Conservation (phyloP, 1,284 basidiomycete genomes). For the Cutaneotrichosporon curvatum region DNA sequence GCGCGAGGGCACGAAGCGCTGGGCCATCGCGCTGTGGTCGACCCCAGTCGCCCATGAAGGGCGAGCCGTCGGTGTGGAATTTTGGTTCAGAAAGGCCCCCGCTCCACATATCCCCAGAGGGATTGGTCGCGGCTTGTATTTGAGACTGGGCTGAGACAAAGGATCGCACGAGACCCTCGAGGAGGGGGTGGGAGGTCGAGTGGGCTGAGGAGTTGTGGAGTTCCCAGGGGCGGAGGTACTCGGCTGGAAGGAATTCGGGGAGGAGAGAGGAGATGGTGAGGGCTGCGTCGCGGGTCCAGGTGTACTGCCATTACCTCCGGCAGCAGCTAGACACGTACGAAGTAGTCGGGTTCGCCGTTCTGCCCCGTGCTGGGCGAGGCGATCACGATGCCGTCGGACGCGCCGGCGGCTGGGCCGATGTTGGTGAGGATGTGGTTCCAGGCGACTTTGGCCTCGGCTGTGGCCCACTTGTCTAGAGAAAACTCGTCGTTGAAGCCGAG, state of each 20-base stretch:
- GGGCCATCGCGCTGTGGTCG: conserved; percentile 51
- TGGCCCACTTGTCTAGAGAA: conserved; percentile 5
- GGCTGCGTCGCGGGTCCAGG: conserved; percentile 50
- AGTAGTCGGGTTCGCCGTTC: conserved; percentile 47
- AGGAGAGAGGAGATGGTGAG: conserved; percentile 40
- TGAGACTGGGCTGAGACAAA: conserved; percentile 38
- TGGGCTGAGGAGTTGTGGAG: conserved; percentile 4
- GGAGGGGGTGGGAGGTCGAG: conserved; percentile 1
- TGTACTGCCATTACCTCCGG: conserved; percentile 32
- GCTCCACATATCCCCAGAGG: conserved; percentile 45
- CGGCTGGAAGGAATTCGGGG: conserved; percentile 23
- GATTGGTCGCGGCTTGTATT: conserved; percentile 46
- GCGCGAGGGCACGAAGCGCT: conserved; percentile 46
- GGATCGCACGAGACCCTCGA: conserved; percentile 28
- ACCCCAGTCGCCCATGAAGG: conserved; percentile 47
- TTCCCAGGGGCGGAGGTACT: conserved; percentile 22
- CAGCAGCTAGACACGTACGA: conserved; percentile 22
- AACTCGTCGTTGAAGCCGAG: too few species aligned
- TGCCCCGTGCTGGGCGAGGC: conserved; percentile 42
- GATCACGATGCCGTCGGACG: conserved; percentile 44
- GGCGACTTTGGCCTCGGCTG: conserved; percentile 16
- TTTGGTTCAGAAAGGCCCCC: conserved; percentile 54
- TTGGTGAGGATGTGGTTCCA: conserved; percentile 29
- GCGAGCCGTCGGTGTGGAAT: conserved; percentile 46
- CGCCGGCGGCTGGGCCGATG: conserved; percentile 40